Base-by-base conservation (phyloP, 495 filamentous ascomycete genomes). In the Penicillium desertorum region DNA sequence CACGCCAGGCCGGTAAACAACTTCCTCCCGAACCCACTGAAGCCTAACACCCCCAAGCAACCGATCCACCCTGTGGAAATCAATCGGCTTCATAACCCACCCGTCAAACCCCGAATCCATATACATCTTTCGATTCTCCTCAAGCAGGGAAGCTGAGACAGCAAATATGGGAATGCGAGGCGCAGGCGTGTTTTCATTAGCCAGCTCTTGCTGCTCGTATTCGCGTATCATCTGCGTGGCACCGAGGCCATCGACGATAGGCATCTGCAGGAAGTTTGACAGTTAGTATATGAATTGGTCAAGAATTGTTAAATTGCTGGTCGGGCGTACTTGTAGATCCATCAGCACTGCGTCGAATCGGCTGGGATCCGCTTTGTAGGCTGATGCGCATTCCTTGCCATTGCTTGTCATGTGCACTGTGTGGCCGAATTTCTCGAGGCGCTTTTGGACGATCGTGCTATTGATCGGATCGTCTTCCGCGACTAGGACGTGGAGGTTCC, bases 401-500 rank as follows among this genome's bases (percentile, higher is more conserved):
- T 96, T 96, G 11, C 86, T 74, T 0, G 89, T 90, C 58, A 91
- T 73, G 22, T 75, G 70, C 0, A 93, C 85, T 11, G 77, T 71
- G 61, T 96, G 88, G 0, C 91, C 90, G 4, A 85, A 67, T 68
- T 89, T 92, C 59, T 92, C 86, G 8, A 96, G 73, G 23, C 91
- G 76, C 68, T 94, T 96, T 64, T 83, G 80, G 19, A 96, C 73
- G 54, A 96, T 91, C 56, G 83, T 88, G 70, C 88, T 89, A 63
- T 96, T 96, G 58, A 95, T 83, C 0, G 91, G 91, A 61, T 96
- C 91, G 62, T 96, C 91, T 63, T 96, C 91, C 2, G 92, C 91
- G 27, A 96, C 82, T 22, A 96, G 76, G 7, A 93, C 81, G 17
- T 78, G 80, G 30, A 92, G 74, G 47, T 76, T 63, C 27, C 58